These are phyloP conservation scores for Begonia peltatifolia DNA, from an alignment of 306 rosid genomes.

Conservation along the genomic window DNA sequence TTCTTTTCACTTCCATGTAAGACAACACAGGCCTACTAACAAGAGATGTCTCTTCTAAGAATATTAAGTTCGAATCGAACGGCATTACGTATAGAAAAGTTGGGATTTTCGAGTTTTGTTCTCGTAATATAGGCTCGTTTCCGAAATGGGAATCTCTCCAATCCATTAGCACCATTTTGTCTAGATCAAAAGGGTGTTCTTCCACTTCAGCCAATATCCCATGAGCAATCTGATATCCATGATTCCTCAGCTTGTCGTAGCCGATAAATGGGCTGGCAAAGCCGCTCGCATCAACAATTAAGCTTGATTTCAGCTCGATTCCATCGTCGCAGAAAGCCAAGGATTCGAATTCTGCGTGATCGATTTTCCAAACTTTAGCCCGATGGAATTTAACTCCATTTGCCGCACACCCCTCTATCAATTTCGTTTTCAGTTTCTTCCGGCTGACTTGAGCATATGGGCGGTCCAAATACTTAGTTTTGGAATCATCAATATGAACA, in stretches of 20 bases:
- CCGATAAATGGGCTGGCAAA: constrained; percentile 35
- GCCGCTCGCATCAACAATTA: constrained; percentile 77
- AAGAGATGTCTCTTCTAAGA: constrained; percentile 78
- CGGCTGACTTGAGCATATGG: constrained; percentile 50
- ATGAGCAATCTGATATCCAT: constrained; percentile 72
- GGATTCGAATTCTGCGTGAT: constrained; percentile 48
- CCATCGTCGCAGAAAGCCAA: constrained; percentile 48
- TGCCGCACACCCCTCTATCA: constrained; percentile 36
- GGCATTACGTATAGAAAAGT: constrained; percentile 94
- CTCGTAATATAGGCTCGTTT: constrained; percentile 51
- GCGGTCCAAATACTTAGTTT: constrained; percentile 49
- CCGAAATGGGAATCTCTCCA: constrained; percentile 71
- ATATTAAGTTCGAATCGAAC: constrained; percentile 49
- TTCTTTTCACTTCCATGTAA: constrained; percentile 39
- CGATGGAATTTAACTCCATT: constrained; percentile 54
- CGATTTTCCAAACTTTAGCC: constrained; percentile 52
- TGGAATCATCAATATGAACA: constrained; percentile 32
- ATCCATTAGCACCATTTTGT: constrained; percentile 61
- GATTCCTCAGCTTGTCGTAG: constrained; percentile 34
- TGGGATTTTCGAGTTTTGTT: constrained; percentile 36
- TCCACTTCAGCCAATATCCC: constrained; percentile 75
- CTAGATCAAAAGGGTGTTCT: constrained; percentile 63
- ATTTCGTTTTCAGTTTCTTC: constrained; percentile 36
- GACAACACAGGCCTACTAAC: constrained; percentile 61
- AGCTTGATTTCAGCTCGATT: constrained; percentile 36